These are phyloP conservation scores for Daldinia sp. DNA, from an alignment of 2,329 filamentous ascomycete species.

Conservation along the genomic window DNA sequence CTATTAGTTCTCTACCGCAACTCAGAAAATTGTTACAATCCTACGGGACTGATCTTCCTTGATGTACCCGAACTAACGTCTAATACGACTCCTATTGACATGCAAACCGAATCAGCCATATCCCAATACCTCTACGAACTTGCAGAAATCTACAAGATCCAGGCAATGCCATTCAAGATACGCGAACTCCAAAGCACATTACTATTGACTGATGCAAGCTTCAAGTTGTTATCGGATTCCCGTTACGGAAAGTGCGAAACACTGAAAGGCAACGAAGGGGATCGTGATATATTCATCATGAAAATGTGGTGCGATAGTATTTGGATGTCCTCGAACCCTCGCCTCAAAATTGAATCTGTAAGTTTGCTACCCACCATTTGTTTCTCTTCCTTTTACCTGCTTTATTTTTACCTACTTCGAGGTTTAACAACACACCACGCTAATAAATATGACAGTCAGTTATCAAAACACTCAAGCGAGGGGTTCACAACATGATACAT, in stretches of 20 bases:
- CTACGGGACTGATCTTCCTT: slow-evolving; percentile 19
- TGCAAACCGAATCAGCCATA: not conserved
- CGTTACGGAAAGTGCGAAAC: slow-evolving; percentile 10
- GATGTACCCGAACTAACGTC: slow-evolving; percentile 9
- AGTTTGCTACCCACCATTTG: not conserved
- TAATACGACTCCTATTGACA: slow-evolving; percentile 1
- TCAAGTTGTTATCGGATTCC: not conserved
- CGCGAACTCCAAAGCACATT: not conserved
- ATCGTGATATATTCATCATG: not conserved
- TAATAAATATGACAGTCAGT: not conserved
- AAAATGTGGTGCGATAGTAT: slow-evolving; percentile 9
- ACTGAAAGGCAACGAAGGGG: not conserved
- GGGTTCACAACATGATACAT: not conserved
- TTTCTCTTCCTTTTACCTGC: not conserved
- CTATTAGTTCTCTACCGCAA: not conserved
- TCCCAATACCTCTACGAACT: slow-evolving; percentile 11
- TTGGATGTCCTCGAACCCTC: slow-evolving; percentile 8
- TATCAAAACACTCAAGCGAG: not conserved
- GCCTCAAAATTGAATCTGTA: not conserved
- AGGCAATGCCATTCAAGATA: not conserved
- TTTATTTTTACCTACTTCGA: not conserved
- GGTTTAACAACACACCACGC: not conserved
- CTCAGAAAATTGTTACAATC: not conserved
- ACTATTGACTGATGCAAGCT: not conserved
- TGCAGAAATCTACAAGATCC: not conserved